A percentile compares a stretch with the other conserved stretches of the same genome.
phyloP scores from a whole-genome alignment of 768 basidiomycete species.

The Vararia minispora region DNA sequence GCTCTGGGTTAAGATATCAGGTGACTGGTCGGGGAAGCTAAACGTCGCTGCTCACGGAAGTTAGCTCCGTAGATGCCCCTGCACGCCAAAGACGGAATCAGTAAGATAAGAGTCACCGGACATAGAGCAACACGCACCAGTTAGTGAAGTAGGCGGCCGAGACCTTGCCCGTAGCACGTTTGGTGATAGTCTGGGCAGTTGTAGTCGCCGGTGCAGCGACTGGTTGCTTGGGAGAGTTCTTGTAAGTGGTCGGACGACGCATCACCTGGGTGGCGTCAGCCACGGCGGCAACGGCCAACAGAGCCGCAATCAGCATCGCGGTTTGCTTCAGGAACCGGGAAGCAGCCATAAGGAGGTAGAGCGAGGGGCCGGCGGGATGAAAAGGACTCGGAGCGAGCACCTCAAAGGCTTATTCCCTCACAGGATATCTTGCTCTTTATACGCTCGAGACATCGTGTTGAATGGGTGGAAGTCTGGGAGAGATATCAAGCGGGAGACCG shows the following conservation, averaged over 20 bases:
- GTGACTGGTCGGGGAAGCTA: conserved; percentile 3
- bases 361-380: background rate
- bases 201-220: no score
- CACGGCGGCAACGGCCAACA: conserved; percentile 1
- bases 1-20: conserved; percentile 30
- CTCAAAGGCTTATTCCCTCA: no score
- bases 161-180: conserved; percentile 17
- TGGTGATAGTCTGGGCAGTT: conserved; percentile 3
- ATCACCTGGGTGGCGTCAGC: conserved; percentile 6
- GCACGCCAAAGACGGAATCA: conserved; percentile 1
- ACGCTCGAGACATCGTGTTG: no score
- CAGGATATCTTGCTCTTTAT: no score
- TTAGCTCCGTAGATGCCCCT: conserved; percentile 55
- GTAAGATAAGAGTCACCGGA: background rate
- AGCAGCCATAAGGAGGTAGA: background rate
- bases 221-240: background rate
- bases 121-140: conserved; percentile 17
- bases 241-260: conserved; percentile 5
- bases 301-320: no score
- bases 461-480: no score
- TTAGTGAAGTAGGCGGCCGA: conserved; percentile 27
- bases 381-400: background rate
- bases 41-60: conserved; percentile 35
- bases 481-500: no score
- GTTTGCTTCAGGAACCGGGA: no score